Percentiles rank a stretch among this genome's conserved stretches.
Evolutionary conservation across 257 asterid species (phyloP).

Genomic region (Solanum etuberosum): DNA sequence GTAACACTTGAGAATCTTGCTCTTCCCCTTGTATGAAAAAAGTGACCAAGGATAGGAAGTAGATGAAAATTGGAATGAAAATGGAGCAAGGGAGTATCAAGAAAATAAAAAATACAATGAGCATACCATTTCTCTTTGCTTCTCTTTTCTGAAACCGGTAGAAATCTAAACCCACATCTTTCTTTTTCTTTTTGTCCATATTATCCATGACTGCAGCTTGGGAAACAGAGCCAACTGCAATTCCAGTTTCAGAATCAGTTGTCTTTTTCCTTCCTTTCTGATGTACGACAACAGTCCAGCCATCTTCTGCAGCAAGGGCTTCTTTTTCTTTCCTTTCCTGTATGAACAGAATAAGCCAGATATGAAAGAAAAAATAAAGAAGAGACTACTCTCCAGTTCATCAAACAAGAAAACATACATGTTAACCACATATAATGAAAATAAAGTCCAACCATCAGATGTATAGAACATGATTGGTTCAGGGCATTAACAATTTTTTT

Average conservation of each 20-base stretch:
- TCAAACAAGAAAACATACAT: not conserved
- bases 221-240: constrained; percentile 78
- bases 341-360: not conserved
- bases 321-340: constrained; percentile 76
- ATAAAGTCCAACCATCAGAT: not conserved
- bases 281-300: constrained; percentile 92
- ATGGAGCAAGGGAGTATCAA: not conserved
- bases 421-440: not conserved
- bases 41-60: not conserved
- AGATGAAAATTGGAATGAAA: not conserved
- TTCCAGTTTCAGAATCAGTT: constrained; percentile 73
- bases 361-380: not conserved
- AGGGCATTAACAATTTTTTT: not conserved
- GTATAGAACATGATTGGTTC: not conserved
- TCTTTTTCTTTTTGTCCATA: constrained; percentile 59
- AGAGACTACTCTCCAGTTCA: not conserved
- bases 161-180: constrained; percentile 59
- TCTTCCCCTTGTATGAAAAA: not conserved
- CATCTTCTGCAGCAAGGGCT: constrained; percentile 80
- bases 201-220: constrained; percentile 74
- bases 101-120: not conserved
- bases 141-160: constrained; percentile 80
- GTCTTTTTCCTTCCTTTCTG: constrained; percentile 94
- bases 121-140: constrained; percentile 76
- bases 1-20: not conserved